phyloP scores from a whole-genome alignment of 768 basidiomycete species.

The Lepiota venenata region DNA sequence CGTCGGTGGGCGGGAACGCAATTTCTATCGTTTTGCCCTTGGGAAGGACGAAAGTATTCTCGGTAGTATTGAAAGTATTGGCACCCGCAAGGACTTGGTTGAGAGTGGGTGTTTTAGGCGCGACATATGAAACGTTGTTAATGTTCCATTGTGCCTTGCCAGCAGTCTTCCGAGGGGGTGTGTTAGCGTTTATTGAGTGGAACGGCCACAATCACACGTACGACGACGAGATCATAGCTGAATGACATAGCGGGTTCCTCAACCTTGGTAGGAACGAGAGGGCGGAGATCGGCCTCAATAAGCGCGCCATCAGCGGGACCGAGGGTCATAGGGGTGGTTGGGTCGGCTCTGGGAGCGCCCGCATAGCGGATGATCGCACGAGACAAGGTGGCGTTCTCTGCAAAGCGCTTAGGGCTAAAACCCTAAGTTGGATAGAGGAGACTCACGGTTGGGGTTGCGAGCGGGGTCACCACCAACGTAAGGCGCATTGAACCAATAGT shows the following conservation, averaged over 20 bases:
- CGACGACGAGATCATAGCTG: slow-evolving; percentile 29
- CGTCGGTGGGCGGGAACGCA: slow-evolving; percentile 21
- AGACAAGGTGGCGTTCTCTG: slow-evolving; percentile 16
- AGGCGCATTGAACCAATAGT: slow-evolving; percentile 43
- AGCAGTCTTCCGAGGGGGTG: slow-evolving; percentile 6
- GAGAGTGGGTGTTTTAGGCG: slow-evolving; percentile 22
- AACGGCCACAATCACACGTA: slow-evolving; percentile 11
- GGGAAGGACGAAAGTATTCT: slow-evolving; percentile 25
- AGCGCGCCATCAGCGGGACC: slow-evolving; percentile 20
- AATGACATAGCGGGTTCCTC: slow-evolving; percentile 17
- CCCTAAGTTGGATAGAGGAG: neutral
- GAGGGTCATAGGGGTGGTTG: slow-evolving; percentile 21
- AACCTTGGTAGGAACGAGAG: slow-evolving; percentile 21
- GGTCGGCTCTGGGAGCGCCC: slow-evolving; percentile 31
- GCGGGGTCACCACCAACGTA: slow-evolving; percentile 29
- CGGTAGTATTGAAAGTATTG: slow-evolving; percentile 22
- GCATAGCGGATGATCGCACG: slow-evolving; percentile 35
- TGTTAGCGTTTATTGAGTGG: slow-evolving; percentile 11
- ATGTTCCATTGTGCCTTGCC: slow-evolving; percentile 26
- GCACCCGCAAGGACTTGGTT: slow-evolving; percentile 25
- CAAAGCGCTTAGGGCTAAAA: neutral
- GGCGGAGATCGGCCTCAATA: slow-evolving; percentile 35
- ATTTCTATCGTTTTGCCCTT: slow-evolving; percentile 23
- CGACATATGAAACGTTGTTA: slow-evolving; percentile 27
- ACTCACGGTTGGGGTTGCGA: slow-evolving; percentile 29